Percentiles rank a stretch among this genome's conserved stretches.
phyloP scores from a whole-genome alignment of 306 rosid genomes.

The Styphnolobium japonicum region DNA sequence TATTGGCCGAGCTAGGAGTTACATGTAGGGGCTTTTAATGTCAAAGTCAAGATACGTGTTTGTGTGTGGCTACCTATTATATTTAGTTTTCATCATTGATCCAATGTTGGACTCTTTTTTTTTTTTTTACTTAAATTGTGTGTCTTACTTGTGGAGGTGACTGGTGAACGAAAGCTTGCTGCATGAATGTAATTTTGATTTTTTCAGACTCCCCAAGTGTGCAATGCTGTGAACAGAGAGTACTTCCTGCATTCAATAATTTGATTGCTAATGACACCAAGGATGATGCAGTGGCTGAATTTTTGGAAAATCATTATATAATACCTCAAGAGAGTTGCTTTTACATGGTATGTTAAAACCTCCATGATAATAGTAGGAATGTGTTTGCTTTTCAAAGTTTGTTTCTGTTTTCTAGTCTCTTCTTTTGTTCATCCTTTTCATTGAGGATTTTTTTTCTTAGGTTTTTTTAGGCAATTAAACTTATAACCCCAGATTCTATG shows the following conservation, averaged over 20 bases:
- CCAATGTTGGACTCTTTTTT: not conserved
- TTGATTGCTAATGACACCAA: constrained; percentile 63
- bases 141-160: not conserved
- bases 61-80: not conserved
- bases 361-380: not conserved
- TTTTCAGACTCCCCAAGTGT: constrained; percentile 42
- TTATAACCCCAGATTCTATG: constrained; percentile 9
- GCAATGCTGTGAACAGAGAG: constrained; percentile 38
- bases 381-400: not conserved
- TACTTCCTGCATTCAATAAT: constrained; percentile 60
- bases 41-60: not conserved
- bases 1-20: not conserved
- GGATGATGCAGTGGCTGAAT: constrained; percentile 71
- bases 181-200: constrained; percentile 19
- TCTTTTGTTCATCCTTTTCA: not conserved
- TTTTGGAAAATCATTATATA: constrained; percentile 52
- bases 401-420: not conserved
- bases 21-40: not conserved
- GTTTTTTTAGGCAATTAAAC: not conserved
- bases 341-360: constrained; percentile 69
- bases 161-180: not conserved
- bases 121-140: not conserved
- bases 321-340: constrained; percentile 72
- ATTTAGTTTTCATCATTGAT: not conserved
- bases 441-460: not conserved